Evolutionary conservation across 2,329 filamentous ascomycete species (phyloP), one percentile per base, ranked within the genome.

Genomic region (Grosmannia serpens): DNA sequence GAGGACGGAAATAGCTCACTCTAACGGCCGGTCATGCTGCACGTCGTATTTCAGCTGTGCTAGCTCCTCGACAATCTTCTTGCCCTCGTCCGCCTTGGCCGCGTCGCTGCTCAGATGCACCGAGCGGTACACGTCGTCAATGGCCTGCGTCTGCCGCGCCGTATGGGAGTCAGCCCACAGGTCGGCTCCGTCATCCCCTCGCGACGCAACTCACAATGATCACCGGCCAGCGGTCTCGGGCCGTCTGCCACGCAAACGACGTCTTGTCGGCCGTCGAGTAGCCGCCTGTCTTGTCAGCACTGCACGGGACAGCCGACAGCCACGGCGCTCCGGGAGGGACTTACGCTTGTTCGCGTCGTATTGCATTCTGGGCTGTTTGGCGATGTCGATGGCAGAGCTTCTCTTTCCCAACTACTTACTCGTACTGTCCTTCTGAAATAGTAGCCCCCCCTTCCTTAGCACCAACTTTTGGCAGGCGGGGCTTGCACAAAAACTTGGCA

Each of bases 41-140:
- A 97, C 75, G 74, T 97, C 92, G 73, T 97, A 96, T 74, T 99
- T 99, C 66, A 99, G 79, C 64, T 79, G 82, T 6, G 86, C 87
- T 15, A 99, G 78, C 64, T 87, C 81, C 68, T 88, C 84, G 49
- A 95, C 81, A 61, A 99, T 91, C 65, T 76, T 78, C 77, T 96
- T 96, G 67, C 94, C 94, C 71, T 97, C 94, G 27, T 81, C 81
- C 33, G 77, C 81, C 38, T 78, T 73, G 68, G 87, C 87, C 60
- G 83, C 79, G 11, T 84, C 56, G 89, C 83, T 41, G 80, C 76
- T 56, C 77, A 76, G 59, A 38, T 77, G 76, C 4, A 87, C 80
- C 9, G 88, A 79, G 56, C 88, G 88, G 74, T 95, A 91, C n/a
- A 95, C 80, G 71, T 97, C 92, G 70, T 99, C 92, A 67, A 99